Conservation (phyloP, 371 early-diverging fungal species). For the Mucor ambiguus region DNA sequence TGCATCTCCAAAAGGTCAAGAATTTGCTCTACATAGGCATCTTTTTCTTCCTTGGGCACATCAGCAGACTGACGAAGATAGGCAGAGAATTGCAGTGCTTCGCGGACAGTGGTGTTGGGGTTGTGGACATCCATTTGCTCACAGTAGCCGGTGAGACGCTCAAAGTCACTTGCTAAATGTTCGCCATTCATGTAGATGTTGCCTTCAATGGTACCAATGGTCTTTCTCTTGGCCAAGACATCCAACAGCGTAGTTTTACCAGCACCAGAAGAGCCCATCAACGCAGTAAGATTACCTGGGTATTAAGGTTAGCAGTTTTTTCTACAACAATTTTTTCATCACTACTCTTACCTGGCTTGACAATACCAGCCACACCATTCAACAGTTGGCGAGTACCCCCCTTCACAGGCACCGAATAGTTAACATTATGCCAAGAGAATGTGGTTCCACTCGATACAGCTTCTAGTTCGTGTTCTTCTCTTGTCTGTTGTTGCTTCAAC, state of each 20-base stretch:
- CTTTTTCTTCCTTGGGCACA: conserved; percentile 48
- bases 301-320: too few species aligned
- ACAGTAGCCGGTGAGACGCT: conserved; percentile 78
- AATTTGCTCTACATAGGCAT: conserved; percentile 72
- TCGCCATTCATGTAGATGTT: conserved; percentile 67
- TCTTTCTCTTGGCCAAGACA: conserved; percentile 80
- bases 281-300: too few species aligned
- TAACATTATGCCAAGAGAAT: conserved; percentile 58
- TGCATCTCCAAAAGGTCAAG: conserved; percentile 67
- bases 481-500: conserved; percentile 42
- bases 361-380: conserved; percentile 54
- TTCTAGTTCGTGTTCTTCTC: conserved; percentile 30
- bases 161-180: conserved; percentile 55
- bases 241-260: conserved; percentile 92
- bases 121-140: conserved; percentile 86
- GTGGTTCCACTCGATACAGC: conserved; percentile 48
- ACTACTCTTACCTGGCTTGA: too few species aligned
- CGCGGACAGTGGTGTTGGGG: conserved; percentile 63
- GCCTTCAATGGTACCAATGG: conserved; percentile 75
- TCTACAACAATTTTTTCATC: too few species aligned
- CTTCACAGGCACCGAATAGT: conserved; percentile 61
- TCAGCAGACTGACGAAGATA: conserved; percentile 66
- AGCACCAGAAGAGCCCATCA: conserved; percentile 87
- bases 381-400: conserved; percentile 55
- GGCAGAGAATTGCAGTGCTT: conserved; percentile 76